phyloP scores from a whole-genome alignment of 805 yeast species.

The Phaffomyces opuntiae region DNA sequence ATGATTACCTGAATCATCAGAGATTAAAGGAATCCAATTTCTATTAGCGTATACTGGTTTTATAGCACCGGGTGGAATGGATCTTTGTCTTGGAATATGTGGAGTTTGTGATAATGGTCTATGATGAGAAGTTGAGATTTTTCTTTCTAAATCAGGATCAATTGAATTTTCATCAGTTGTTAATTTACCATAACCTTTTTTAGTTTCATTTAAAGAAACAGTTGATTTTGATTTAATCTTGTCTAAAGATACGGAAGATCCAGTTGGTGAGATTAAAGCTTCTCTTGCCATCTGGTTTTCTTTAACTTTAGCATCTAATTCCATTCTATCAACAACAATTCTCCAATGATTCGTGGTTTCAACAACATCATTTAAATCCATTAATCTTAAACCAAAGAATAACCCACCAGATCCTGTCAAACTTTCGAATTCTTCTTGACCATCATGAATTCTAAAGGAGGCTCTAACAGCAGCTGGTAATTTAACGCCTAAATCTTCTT shows the following conservation, averaged over 20 bases:
- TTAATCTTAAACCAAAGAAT: conserved; percentile 69
- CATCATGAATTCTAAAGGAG: conserved; percentile 78
- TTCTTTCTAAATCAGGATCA: conserved; percentile 17
- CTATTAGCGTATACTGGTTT: conserved; percentile 81
- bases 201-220: conserved; percentile 21
- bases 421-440: conserved; percentile 75
- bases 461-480: conserved; percentile 82
- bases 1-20: conserved; percentile 87
- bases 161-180: conserved; percentile 10
- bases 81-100: conserved; percentile 45
- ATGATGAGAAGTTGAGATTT: conserved; percentile 10
- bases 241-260: conserved; percentile 19
- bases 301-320: conserved; percentile 20
- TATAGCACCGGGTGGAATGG: conserved; percentile 71
- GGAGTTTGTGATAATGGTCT: neutral
- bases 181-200: conserved; percentile 24
- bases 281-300: conserved; percentile 15
- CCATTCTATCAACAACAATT: conserved; percentile 46
- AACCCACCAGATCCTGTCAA: conserved; percentile 66
- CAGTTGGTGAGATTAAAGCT: conserved; percentile 21
- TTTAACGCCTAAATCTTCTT: conserved; percentile 65
- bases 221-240: conserved; percentile 14
- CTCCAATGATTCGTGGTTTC: conserved; percentile 86
- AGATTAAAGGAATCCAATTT: conserved; percentile 85
- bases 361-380: conserved; percentile 75